Evolutionary conservation across 768 basidiomycete genomes (phyloP), one percentile per base, ranked within the genome.

Genomic region (Lenzites betulinus): DNA sequence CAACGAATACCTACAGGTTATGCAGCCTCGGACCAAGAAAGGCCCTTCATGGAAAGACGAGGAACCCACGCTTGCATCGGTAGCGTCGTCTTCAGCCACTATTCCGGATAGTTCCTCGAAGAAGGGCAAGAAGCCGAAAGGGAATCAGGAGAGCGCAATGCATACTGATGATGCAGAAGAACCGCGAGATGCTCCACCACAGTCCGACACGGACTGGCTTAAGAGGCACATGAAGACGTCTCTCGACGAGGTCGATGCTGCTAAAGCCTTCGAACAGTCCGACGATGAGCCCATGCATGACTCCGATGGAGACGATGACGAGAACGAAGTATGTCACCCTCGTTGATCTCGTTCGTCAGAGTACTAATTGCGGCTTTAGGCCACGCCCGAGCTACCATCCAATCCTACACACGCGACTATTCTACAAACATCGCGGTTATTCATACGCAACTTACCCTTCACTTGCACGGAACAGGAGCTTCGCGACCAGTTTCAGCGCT

Each of bases 391-490:
- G 30, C 23, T 53, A 20, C 51, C 54, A 35, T 25, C 22, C 22
- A 66, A 75, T 35, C 64, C 73, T 2, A 64, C 66, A 1, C 75
- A 75, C 60, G 66, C 72, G 26, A 84, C 86, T 1, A 89, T 96
- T 53, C 75, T 88, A 5, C 80, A 82, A 58, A 95, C 94, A 0
- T 81, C 85, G 1, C 84, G 95, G 4, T 77, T 98, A 2, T 98
- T 98, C 69, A 76, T 99, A 6, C 92, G 97, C n/a, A 99, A 98
- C 70, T 74, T 99, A n/a, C 81, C 94, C 0, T 98, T 94, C 68
- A 83, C 88, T 0, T 92, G 90, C 58, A 88, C 89, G 7, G 83
- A 89, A 18, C 73, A 78, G 2, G 94, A 97, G 51, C 74, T 98
- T 0, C 68, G 72, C 2, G 78, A 81, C 13, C 78, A 87, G 2